Evolutionary conservation across 441 rosid species (phyloP).

Genomic region (Cnidoscolus chayamansa): DNA sequence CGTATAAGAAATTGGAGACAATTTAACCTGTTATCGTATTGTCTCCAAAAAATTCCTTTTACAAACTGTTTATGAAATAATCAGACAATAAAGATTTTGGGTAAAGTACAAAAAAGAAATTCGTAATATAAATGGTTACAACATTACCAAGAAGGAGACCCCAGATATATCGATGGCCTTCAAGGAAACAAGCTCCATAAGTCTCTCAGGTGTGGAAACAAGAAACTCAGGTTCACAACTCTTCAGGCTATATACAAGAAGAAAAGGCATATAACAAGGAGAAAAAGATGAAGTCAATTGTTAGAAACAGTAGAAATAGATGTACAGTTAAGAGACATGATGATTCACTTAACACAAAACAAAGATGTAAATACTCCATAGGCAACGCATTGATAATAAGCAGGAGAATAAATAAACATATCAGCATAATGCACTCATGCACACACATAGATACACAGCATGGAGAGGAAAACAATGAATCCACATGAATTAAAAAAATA

Average conservation of each 20-base stretch:
- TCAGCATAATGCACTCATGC: neutral
- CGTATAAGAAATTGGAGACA: neutral
- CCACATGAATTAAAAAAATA: neutral
- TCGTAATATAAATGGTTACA: neutral
- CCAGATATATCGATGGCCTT: conserved; percentile 70
- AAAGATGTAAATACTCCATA: neutral
- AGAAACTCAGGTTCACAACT: conserved; percentile 89
- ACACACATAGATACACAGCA: neutral
- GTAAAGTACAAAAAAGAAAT: neutral
- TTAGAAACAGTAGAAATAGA: neutral
- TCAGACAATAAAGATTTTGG: neutral
- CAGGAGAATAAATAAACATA: neutral
- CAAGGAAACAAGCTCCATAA: conserved; percentile 63
- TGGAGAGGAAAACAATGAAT: neutral
- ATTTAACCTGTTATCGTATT: neutral
- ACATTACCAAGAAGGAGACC: conserved; percentile 72
- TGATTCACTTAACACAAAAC: conserved; percentile 7
- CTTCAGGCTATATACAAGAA: conserved; percentile 48
- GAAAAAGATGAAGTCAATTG: neutral
- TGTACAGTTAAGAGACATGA: neutral
- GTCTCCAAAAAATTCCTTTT: neutral
- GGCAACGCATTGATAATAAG: neutral
- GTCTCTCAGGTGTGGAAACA: conserved; percentile 82
- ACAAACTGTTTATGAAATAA: neutral
- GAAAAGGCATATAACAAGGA: conserved; percentile 13